These are phyloP conservation scores for Penicillium sp. DNA, from an alignment of 2,329 filamentous ascomycete species.

Conservation along the genomic window DNA sequence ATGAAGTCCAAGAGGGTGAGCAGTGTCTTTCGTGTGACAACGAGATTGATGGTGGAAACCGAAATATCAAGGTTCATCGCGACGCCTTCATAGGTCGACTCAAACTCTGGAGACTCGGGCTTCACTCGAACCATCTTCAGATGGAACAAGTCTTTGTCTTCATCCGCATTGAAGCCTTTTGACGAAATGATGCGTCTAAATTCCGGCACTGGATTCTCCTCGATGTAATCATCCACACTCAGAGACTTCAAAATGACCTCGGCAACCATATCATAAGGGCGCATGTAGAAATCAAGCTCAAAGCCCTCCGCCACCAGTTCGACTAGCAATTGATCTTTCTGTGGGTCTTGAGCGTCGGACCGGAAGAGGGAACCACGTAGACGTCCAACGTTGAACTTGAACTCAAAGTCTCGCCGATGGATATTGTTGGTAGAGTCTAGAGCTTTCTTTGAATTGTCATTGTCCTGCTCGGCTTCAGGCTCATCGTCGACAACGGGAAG, in stretches of 20 bases:
- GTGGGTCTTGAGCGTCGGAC: constrained; percentile 70
- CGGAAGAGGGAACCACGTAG: constrained; percentile 88
- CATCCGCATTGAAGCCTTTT: constrained; percentile 62
- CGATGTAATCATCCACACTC: constrained; percentile 90
- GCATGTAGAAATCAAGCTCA: constrained; percentile 76
- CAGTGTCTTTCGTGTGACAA: constrained; percentile 88
- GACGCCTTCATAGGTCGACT: constrained; percentile 83
- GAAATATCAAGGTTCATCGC: constrained; percentile 87
- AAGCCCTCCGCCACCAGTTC: constrained; percentile 89
- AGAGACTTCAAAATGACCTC: constrained; percentile 83
- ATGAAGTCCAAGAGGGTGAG: constrained; percentile 92
- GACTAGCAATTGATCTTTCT: constrained; percentile 74
- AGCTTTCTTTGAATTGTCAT: constrained; percentile 51
- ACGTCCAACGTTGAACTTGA: constrained; percentile 92
- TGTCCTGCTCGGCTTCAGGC: constrained; percentile 53
- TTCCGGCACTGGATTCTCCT: constrained; percentile 73
- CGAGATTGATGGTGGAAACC: constrained; percentile 90
- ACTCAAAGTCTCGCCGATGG: constrained; percentile 87
- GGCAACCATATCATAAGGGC: constrained; percentile 87
- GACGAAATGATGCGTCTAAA: constrained; percentile 98
- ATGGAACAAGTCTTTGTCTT: constrained; percentile 73
- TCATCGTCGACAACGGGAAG: constrained; percentile 73
- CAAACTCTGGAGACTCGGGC: constrained; percentile 84
- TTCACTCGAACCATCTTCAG: constrained; percentile 89
- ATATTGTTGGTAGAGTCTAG: constrained; percentile 57